Conservation (phyloP, 257 asterid genomes). For the Fraxinus pennsylvanica region DNA sequence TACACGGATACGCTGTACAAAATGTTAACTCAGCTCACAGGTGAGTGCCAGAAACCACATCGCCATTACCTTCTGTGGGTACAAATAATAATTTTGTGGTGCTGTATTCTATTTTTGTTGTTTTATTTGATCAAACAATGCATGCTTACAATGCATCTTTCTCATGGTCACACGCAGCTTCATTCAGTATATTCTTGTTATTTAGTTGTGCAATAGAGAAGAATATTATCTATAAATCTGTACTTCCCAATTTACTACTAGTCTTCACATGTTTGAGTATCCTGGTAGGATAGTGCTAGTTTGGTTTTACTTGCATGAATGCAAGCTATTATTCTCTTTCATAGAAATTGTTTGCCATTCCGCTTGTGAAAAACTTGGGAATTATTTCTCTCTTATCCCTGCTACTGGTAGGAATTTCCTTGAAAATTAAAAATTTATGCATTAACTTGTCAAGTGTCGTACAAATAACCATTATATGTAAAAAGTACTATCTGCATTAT, state of each 20-base stretch:
- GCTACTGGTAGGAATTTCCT: not conserved
- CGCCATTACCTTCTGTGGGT: not conserved
- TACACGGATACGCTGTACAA: constrained; percentile 90
- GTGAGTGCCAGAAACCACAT: constrained; percentile 43
- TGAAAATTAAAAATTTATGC: not conserved
- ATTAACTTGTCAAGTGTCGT: not conserved
- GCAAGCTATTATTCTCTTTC: not conserved
- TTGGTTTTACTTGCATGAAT: not conserved
- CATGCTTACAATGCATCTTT: constrained; percentile 9
- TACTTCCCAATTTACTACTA: not conserved
- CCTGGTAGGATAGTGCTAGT: not conserved
- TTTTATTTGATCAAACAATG: not conserved
- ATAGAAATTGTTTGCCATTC: not conserved
- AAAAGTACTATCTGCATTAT: not conserved
- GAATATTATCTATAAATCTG: not conserved
- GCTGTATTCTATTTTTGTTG: constrained; percentile 15
- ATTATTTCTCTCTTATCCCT: not conserved
- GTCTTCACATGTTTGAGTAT: not conserved
- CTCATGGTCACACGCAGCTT: constrained; percentile 1
- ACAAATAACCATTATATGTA: not conserved
- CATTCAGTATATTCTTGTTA: constrained; percentile 5
- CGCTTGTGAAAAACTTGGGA: not conserved
- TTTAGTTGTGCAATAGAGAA: constrained; percentile 6
- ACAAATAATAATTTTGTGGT: not conserved
- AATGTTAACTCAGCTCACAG: constrained; percentile 83